phyloP scores from a whole-genome alignment of 495 filamentous ascomycete genomes.

The Endocarpon pusillum region DNA sequence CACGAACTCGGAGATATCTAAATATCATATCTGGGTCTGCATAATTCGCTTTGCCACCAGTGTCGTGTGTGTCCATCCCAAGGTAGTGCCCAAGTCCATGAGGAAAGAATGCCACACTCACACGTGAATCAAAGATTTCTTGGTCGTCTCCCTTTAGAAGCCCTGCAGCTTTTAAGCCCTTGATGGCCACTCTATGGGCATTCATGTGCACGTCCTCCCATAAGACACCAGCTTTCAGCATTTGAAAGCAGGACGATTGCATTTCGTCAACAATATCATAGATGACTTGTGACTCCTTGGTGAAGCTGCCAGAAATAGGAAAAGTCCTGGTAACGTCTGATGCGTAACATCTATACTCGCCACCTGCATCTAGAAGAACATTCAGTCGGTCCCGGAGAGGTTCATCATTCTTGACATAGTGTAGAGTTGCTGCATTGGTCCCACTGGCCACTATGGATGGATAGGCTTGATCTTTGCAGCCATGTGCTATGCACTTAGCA shows the following conservation, averaged over 20 bases:
- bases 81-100: constrained; percentile 86
- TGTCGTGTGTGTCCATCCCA: constrained; percentile 91
- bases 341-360: constrained; percentile 65
- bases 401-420: constrained; percentile 69
- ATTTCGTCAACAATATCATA: constrained; percentile 79
- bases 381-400: constrained; percentile 45
- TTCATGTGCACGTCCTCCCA: constrained; percentile 74
- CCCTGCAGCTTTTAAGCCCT: constrained; percentile 57
- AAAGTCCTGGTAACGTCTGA: constrained; percentile 84
- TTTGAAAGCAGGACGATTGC: constrained; percentile 59
- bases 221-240: constrained; percentile 55
- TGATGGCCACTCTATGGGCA: constrained; percentile 69
- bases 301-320: constrained; percentile 63
- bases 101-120: constrained; percentile 78
- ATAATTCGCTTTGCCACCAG: constrained; percentile 76
- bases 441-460: constrained; percentile 68
- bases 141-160: constrained; percentile 51
- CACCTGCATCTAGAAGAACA: constrained; percentile 70
- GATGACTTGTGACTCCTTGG: constrained; percentile 50
- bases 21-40: constrained; percentile 72
- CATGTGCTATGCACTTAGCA: constrained; percentile 53
- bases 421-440: constrained; percentile 62
- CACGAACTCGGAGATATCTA: constrained; percentile 67
- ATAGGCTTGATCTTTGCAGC: constrained; percentile 66
- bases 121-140: constrained; percentile 55